phyloP scores from a whole-genome alignment of 768 basidiomycete genomes.

The Hebeloma cylindrosporum region DNA sequence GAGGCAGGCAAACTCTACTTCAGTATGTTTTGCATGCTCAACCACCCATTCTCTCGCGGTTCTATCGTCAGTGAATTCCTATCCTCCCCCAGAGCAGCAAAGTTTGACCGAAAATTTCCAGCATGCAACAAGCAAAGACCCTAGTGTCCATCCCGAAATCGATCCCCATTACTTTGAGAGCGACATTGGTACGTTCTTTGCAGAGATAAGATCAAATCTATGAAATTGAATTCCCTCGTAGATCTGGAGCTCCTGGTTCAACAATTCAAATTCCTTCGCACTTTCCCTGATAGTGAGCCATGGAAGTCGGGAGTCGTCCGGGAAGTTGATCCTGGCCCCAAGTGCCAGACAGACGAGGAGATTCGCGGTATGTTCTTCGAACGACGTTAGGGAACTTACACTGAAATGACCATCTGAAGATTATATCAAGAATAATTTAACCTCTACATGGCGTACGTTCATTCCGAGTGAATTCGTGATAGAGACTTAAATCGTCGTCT shows the following conservation, averaged over 20 bases:
- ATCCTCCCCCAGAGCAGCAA: neutral
- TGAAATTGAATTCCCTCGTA: slow-evolving; percentile 51
- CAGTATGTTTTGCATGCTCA: slow-evolving; percentile 35
- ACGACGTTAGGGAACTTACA: neutral
- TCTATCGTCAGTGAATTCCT: slow-evolving; percentile 38
- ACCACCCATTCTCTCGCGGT: slow-evolving; percentile 49
- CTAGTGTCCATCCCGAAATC: slow-evolving; percentile 33
- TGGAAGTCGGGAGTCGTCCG: slow-evolving; percentile 19
- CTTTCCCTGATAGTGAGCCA: slow-evolving; percentile 26
- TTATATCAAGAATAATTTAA: slow-evolving; percentile 24
- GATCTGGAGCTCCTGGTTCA: slow-evolving; percentile 36
- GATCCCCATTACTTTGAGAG: slow-evolving; percentile 45
- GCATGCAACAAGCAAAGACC: slow-evolving; percentile 35
- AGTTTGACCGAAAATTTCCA: neutral
- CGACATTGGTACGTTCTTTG: slow-evolving; percentile 34
- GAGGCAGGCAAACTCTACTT: slow-evolving; percentile 44
- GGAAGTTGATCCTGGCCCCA: slow-evolving; percentile 36
- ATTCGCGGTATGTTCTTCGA: slow-evolving; percentile 19
- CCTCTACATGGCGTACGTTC: slow-evolving; percentile 19
- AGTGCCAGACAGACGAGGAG: slow-evolving; percentile 32
- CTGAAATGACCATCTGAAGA: slow-evolving; percentile 3
- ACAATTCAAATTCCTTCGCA: slow-evolving; percentile 32
- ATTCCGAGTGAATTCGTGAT: too few species aligned
- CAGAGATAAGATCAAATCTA: slow-evolving; percentile 38
- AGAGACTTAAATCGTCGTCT: neutral